phyloP scores from a whole-genome alignment of 768 basidiomycete genomes.

The Arthromyces matolae region DNA sequence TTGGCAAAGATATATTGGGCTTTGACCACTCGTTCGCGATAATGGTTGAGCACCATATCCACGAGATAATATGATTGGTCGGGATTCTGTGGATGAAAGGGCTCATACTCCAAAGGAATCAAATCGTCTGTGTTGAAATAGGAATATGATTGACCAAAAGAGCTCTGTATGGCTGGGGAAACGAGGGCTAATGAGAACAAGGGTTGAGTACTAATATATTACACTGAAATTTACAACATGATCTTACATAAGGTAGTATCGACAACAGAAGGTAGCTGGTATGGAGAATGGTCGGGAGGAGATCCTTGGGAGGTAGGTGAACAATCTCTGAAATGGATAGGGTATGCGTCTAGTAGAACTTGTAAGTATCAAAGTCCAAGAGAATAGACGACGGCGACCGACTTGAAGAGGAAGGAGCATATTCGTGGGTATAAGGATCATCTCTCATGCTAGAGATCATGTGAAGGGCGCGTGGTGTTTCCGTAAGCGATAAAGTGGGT shows the following conservation, averaged over 20 bases:
- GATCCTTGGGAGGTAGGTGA: conserved; percentile 22
- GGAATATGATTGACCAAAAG: conserved; percentile 27
- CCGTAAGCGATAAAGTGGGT: conserved; percentile 23
- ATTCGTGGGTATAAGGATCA: conserved; percentile 11
- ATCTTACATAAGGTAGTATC: conserved; percentile 68
- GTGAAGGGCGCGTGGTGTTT: conserved; percentile 17
- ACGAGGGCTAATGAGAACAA: conserved; percentile 19
- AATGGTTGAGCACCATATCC: conserved; percentile 37
- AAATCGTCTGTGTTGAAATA: conserved; percentile 3
- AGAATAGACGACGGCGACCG: conserved; percentile 28
- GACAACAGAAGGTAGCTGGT: conserved; percentile 16
- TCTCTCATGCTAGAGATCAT: conserved; percentile 24
- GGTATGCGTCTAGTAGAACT: conserved; percentile 11
- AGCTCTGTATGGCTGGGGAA: conserved; percentile 25
- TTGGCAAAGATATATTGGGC: conserved; percentile 72
- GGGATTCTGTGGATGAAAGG: conserved; percentile 12
- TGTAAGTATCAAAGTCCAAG: conserved; percentile 12
- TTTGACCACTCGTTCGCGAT: conserved; percentile 58
- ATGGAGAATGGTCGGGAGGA: conserved; percentile 16
- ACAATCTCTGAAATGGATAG: conserved; percentile 14
- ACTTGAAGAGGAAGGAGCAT: conserved; percentile 12
- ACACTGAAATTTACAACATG: conserved; percentile 59
- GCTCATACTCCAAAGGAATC: neutral
- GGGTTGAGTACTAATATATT: conserved; percentile 68
- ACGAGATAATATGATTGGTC: conserved; percentile 17